Evolutionary conservation across 164 flowering plant genomes (phyloP), one percentile per base, ranked within the genome.

Genomic region (Sextonia rubra): DNA sequence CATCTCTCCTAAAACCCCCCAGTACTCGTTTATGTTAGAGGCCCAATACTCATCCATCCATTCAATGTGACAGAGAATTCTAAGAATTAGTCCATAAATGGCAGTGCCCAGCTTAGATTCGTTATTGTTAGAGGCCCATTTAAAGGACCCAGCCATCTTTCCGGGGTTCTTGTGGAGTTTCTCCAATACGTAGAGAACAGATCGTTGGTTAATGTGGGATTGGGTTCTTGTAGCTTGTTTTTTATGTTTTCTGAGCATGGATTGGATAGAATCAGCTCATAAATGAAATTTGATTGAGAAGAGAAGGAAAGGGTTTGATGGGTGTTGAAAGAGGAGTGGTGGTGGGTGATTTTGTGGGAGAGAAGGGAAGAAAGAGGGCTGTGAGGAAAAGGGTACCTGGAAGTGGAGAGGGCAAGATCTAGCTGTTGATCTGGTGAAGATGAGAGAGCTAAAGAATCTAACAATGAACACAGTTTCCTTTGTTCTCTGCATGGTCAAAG

Each of bases 101-200:
- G 85, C 52, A 52, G 80, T 78, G 63, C 86, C 90, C 3, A 91
- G 85, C 47, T 64, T 79, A 73, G 86, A 85, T 78, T 84, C 84
- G 12, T 71, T 76, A 78, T 73, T 69, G 52, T 72, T 81, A 47
- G 75, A 69, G 2, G 81, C 91, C 97, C 94, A 91, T 8, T 82
- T 78, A 81, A 89, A 89, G 68, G 89, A 89, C 69, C 18, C 70
- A 15, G 58, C 80, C 20, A 87, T 86, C 68, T 85, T 89, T 73
- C 74, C 23, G 26, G 91, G 91, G 77, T 79, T 77, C 44, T 81
- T 85, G 24, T 84, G 83, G 3, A 91, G 79, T 70, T 81, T 83
- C 82, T 82, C 89, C 82, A 92, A 72, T 70, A 88, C 82, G 68
- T 91, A 92, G 25, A 90, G 22, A 48, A 88, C 86, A 69, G 80